A percentile compares a stretch with the other conserved stretches of the same genome.
These are phyloP conservation scores for Acanthamoeba lenticulata DNA, from an alignment of 208 protist species.

Conservation along the genomic window DNA sequence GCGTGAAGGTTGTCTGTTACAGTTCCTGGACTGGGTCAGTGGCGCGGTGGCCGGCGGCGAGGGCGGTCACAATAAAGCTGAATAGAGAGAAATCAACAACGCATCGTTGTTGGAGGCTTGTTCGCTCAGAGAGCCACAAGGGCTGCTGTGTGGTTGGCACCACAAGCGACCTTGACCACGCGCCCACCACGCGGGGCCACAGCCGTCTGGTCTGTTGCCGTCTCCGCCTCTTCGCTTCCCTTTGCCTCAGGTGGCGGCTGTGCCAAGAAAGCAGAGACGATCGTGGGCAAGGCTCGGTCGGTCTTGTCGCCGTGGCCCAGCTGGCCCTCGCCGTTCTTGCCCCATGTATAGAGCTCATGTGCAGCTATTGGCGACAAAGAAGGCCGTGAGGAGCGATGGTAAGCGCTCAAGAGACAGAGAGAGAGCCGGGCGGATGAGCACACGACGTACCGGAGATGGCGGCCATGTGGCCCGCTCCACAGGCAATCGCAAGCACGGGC, in stretches of 20 bases:
- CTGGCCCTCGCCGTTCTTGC: constrained; percentile 48
- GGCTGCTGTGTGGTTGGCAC: constrained; percentile 4
- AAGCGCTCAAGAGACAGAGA: not conserved
- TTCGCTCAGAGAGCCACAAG: not conserved
- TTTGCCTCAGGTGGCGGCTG: not conserved
- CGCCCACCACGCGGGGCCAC: not conserved
- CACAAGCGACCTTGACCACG: not conserved
- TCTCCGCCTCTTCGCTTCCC: not conserved
- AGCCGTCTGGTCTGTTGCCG: not conserved
- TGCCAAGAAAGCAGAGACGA: not conserved
- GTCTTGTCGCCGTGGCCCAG: not conserved
- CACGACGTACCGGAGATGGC: not conserved
- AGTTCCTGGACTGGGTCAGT: constrained; percentile 45
- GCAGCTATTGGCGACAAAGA: not conserved
- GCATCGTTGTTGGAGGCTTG: not conserved
- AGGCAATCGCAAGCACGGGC: not conserved
- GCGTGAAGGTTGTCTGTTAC: not conserved
- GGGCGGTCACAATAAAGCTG: not conserved
- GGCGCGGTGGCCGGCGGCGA: not conserved
- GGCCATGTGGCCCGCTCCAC: constrained; percentile 49
- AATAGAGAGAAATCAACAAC: too few relatives aligned
- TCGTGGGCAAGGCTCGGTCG: not conserved
- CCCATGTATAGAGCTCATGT: constrained; percentile 37
- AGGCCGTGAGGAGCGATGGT: too few relatives aligned
- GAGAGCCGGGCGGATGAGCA: not conserved